Evolutionary conservation across 2,329 filamentous ascomycete genomes (phyloP).

Genomic region (Colletotrichum euphorbiae): DNA sequence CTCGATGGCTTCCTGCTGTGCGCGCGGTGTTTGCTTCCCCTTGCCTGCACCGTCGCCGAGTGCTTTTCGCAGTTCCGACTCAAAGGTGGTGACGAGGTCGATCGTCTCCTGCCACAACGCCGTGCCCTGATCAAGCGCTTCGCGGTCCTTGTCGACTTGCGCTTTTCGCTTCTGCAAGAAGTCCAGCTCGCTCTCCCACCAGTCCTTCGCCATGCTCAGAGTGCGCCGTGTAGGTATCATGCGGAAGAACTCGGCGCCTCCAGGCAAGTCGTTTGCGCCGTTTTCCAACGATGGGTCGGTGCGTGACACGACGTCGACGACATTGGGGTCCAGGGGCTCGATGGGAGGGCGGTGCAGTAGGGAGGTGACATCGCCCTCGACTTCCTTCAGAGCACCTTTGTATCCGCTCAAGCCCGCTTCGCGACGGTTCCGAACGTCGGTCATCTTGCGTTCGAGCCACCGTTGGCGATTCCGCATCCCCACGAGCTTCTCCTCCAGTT

Average conservation of each 20-base stretch:
- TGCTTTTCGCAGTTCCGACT: slow-evolving; percentile 68
- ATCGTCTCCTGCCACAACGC: slow-evolving; percentile 74
- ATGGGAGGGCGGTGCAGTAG: slow-evolving; percentile 71
- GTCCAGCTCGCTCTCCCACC: slow-evolving; percentile 74
- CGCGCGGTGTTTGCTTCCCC: slow-evolving; percentile 47
- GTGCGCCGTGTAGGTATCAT: slow-evolving; percentile 75
- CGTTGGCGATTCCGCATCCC: slow-evolving; percentile 70
- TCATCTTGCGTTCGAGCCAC: slow-evolving; percentile 69
- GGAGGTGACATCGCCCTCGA: slow-evolving; percentile 70
- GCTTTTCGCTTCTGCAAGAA: slow-evolving; percentile 65
- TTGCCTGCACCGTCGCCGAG: slow-evolving; percentile 56
- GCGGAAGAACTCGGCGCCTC: slow-evolving; percentile 63
- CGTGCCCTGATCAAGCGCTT: slow-evolving; percentile 75
- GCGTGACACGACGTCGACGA: slow-evolving; percentile 17
- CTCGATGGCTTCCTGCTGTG: slow-evolving; percentile 54
- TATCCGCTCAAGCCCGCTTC: slow-evolving; percentile 81
- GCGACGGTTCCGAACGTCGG: slow-evolving; percentile 71
- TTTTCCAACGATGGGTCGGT: slow-evolving; percentile 41
- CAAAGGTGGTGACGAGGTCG: slow-evolving; percentile 71
- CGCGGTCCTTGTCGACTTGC: slow-evolving; percentile 70
- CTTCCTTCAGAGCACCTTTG: slow-evolving; percentile 72
- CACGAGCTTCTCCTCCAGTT: slow-evolving; percentile 72
- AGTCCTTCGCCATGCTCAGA: slow-evolving; percentile 75
- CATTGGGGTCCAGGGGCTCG: slow-evolving; percentile 59
- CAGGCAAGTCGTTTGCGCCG: slow-evolving; percentile 46